Evolutionary conservation across 164 flowering plant species (phyloP).

Genomic region (Houttuynia cordata): DNA sequence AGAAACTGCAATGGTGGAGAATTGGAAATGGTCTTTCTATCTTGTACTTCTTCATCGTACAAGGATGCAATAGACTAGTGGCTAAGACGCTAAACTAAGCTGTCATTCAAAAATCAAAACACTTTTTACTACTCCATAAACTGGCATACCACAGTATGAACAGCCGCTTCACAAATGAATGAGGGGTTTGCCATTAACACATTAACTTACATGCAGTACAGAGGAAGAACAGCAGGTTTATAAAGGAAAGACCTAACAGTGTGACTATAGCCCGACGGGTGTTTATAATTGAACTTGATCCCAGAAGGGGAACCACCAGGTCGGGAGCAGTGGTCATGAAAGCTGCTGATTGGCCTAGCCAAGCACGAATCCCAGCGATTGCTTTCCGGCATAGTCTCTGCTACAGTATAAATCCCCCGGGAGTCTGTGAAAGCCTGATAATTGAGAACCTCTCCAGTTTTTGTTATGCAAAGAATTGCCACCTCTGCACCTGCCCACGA

Average conservation of each 20-base stretch:
- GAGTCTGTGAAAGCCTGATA: conserved; percentile 88
- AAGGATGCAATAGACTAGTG: too few species aligned
- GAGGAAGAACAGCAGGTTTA: conserved; percentile 41
- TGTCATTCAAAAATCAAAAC: too few species aligned
- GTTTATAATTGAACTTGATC: conserved; percentile 74
- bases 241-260: conserved; percentile 70
- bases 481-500: conserved; percentile 85
- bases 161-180: background rate
- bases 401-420: conserved; percentile 75
- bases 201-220: conserved; percentile 41
- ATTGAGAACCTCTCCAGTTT: conserved; percentile 84
- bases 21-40: too few species aligned
- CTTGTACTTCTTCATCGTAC: too few species aligned
- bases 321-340: conserved; percentile 62
- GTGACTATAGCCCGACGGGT: conserved; percentile 69
- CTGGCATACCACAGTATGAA: background rate
- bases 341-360: conserved; percentile 87
- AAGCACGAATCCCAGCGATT: conserved; percentile 90
- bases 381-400: conserved; percentile 96
- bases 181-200: background rate
- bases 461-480: conserved; percentile 95
- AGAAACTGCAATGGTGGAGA: too few species aligned
- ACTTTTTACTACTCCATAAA: too few species aligned
- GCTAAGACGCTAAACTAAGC: too few species aligned
- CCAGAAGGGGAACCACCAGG: conserved; percentile 41